These are phyloP conservation scores for Metschnikowia gelsemii DNA, from an alignment of 805 yeast genomes.

Conservation along the genomic window DNA sequence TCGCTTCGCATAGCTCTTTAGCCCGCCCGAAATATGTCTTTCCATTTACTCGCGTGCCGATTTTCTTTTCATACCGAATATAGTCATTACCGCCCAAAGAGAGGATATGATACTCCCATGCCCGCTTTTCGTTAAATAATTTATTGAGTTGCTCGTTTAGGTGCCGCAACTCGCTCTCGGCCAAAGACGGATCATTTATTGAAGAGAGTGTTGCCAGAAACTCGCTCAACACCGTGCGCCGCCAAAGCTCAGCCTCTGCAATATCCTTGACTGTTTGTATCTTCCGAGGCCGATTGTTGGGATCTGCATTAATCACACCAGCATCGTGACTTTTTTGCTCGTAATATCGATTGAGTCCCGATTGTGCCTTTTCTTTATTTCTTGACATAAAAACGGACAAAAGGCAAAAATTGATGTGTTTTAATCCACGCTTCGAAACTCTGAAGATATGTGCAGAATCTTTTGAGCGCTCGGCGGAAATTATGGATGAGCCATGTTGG, in stretches of 20 bases:
- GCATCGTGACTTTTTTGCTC: constrained; percentile 57
- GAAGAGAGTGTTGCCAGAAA: constrained; percentile 58
- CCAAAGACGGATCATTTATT: constrained; percentile 56
- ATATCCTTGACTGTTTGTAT: constrained; percentile 53
- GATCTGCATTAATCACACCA: constrained; percentile 58
- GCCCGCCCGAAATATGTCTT: constrained; percentile 84
- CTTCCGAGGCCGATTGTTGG: constrained; percentile 58
- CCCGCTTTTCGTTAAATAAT: constrained; percentile 60
- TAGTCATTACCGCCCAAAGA: constrained; percentile 76
- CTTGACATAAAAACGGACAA: too few species aligned
- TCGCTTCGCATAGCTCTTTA: constrained; percentile 71
- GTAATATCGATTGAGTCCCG: constrained; percentile 64
- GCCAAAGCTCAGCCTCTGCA: constrained; percentile 70
- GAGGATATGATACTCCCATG: constrained; percentile 77
- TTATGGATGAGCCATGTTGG: too few species aligned
- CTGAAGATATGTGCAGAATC: too few species aligned
- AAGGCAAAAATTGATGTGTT: too few species aligned
- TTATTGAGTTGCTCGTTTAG: constrained; percentile 72
- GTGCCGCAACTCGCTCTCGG: constrained; percentile 66
- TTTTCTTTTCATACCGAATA: constrained; percentile 29
- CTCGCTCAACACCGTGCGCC: constrained; percentile 60
- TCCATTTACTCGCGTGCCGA: constrained; percentile 44
- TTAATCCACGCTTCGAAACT: too few species aligned
- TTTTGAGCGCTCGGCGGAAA: too few species aligned
- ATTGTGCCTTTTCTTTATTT: constrained; percentile 73